Conservation (phyloP, 2,329 filamentous ascomycete genomes). For the Fusarium piperis region DNA sequence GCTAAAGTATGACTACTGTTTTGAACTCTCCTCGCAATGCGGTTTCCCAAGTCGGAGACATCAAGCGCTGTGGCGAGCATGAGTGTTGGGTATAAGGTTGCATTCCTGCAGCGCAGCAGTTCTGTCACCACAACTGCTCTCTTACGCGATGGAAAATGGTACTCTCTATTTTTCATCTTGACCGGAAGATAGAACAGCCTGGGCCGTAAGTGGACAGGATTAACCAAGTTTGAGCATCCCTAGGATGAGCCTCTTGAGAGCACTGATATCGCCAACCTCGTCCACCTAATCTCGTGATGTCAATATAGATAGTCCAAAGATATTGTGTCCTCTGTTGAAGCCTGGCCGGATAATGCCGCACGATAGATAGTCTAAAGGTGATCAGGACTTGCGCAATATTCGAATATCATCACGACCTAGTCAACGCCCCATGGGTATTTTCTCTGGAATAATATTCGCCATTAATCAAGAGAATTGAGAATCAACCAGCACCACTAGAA, state of each 20-base stretch:
- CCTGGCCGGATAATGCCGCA: no score
- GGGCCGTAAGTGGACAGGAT: background rate
- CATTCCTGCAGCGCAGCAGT: background rate
- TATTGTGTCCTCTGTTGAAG: no score
- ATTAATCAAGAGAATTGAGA: background rate
- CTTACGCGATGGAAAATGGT: background rate
- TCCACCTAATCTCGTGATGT: no score
- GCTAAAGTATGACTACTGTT: background rate
- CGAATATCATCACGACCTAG: no score
- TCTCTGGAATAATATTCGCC: background rate
- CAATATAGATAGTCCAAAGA: no score
- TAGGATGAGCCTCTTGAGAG: no score
- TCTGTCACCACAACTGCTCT: background rate
- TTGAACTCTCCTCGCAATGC: background rate
- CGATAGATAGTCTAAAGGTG: no score
- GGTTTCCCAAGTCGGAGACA: background rate
- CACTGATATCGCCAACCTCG: no score
- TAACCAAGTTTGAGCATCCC: no score
- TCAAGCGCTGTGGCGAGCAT: background rate
- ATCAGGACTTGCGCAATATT: no score
- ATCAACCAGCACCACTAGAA: background rate
- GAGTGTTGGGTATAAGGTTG: background rate
- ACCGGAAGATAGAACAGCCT: background rate
- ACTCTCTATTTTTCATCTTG: background rate
- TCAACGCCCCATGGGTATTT: fast-evolving